Evolutionary conservation across 345 rosid genomes (phyloP), one percentile per base, ranked within the genome.

Genomic region (Melaleuca quinquenervia): DNA sequence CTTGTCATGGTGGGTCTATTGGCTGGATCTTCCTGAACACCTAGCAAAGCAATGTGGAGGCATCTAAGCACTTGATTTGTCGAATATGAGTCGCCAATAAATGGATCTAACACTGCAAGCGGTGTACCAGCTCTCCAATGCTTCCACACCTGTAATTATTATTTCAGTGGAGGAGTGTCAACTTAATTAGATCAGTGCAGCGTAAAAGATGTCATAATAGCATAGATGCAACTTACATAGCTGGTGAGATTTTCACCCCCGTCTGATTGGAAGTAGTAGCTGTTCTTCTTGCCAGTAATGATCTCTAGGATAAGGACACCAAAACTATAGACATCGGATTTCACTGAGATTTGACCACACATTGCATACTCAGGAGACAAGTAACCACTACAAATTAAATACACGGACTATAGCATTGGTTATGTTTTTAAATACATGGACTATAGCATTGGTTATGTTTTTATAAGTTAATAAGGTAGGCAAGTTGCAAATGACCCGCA

Each of bases 301-400:
- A 84, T 89, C 45, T 90, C 90, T 0, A 89, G 82, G 29, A 90
- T 45, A 12, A 87, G 5, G 41, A 89, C 87, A 36, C 88, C 86
- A 7, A 89, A 90, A 52, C 90, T 87, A 58, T 82, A 92, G 7
- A 92, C 86, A 78, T 92, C 91, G 3, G 90, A 89, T 54, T 91
- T 90, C 1, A 82, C 84, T 0, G 94, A 92, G 64, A 91, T 58
- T n/a, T 58, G 88, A 5, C 93, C 92, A 2, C 78, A 87, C 64
- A 41, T 56, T 58, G 89, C 89, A 49, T 88, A 92, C 70, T 92
- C 93, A 0, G 90, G 93, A 82, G 92, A 88, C 91, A 89, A 89
- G 82, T 91, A 92, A 26, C 92, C 94, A 26, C 93, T 92, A 83
- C 83, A 84, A 52, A 29, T 44, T 10, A 82, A 51, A 70, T 24